A percentile compares a stretch with the other conserved stretches of the same genome.
These are phyloP conservation scores for Carpinus viminea DNA, from an alignment of 306 rosid species.

Conservation along the genomic window DNA sequence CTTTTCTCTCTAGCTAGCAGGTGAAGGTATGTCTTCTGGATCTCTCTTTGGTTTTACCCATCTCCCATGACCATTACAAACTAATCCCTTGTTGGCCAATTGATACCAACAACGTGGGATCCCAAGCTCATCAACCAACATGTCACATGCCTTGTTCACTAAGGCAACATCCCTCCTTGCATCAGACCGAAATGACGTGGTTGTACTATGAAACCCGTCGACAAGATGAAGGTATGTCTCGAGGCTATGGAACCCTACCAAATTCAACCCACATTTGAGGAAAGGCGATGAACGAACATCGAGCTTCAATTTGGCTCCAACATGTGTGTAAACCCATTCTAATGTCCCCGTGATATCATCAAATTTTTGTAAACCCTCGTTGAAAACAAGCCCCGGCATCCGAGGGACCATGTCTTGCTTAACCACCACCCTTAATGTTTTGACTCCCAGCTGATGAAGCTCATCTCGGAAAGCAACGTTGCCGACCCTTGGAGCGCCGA, in stretches of 20 bases:
- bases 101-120: conserved; percentile 72
- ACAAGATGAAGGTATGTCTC: conserved; percentile 73
- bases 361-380: conserved; percentile 40
- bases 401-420: conserved; percentile 62
- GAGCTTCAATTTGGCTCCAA: conserved; percentile 50
- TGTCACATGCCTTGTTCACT: conserved; percentile 66
- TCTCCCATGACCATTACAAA: conserved; percentile 60
- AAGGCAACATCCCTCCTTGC: conserved; percentile 67
- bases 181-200: conserved; percentile 36
- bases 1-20: conserved; percentile 33
- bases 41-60: conserved; percentile 76
- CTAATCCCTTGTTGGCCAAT: conserved; percentile 60
- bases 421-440: conserved; percentile 40
- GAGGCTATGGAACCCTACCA: conserved; percentile 54
- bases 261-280: conserved; percentile 44
- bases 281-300: conserved; percentile 56
- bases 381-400: conserved; percentile 61
- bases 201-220: conserved; percentile 47
- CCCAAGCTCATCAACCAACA: conserved; percentile 57
- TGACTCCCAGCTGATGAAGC: conserved; percentile 48
- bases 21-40: conserved; percentile 67
- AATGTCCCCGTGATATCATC: conserved; percentile 43
- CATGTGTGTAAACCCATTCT: conserved; percentile 65
- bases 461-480: conserved; percentile 59
- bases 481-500: conserved; percentile 77